Percentiles rank a stretch among this genome's conserved stretches.
These are phyloP conservation scores for Barbarea vulgaris DNA, from an alignment of 345 rosid species.

Conservation along the genomic window DNA sequence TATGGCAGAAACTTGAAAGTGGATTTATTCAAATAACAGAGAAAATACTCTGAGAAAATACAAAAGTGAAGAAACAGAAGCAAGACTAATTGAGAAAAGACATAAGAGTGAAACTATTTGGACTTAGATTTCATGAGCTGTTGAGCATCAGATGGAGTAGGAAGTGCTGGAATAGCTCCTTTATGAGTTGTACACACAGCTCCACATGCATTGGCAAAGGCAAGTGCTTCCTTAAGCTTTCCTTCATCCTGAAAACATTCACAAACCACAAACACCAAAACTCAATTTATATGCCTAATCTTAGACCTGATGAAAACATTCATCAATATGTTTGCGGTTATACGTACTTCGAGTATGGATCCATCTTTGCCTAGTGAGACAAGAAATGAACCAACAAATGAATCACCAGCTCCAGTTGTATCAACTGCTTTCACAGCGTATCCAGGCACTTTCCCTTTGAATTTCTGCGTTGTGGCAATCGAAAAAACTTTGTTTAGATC, in stretches of 20 bases:
- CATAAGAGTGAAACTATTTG: background rate
- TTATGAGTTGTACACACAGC: constrained; percentile 68
- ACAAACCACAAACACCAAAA: constrained; percentile 14
- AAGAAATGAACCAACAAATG: constrained; percentile 64
- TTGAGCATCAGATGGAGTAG: constrained; percentile 49
- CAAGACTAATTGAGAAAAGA: background rate
- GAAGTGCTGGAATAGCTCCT: constrained; percentile 70
- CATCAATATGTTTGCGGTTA: background rate
- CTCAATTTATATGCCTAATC: background rate
- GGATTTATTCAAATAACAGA: constrained; percentile 12
- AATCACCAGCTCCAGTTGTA: constrained; percentile 75
- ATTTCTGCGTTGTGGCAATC: constrained; percentile 31
- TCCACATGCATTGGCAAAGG: constrained; percentile 67
- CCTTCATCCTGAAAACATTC: constrained; percentile 48
- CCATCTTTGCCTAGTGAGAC: constrained; percentile 47
- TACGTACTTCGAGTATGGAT: constrained; percentile 20
- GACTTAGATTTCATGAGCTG: constrained; percentile 47
- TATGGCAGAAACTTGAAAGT: background rate
- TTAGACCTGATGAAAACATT: background rate
- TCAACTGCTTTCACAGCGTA: constrained; percentile 59
- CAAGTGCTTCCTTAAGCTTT: constrained; percentile 53
- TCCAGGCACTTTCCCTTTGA: constrained; percentile 54
- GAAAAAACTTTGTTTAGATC: background rate
- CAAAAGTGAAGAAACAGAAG: background rate
- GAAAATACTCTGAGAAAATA: background rate